A percentile compares a stretch with the other conserved stretches of the same genome.
These are phyloP conservation scores for Hypoxylon sp. DNA, from an alignment of 2,329 filamentous ascomycete species.

Conservation along the genomic window DNA sequence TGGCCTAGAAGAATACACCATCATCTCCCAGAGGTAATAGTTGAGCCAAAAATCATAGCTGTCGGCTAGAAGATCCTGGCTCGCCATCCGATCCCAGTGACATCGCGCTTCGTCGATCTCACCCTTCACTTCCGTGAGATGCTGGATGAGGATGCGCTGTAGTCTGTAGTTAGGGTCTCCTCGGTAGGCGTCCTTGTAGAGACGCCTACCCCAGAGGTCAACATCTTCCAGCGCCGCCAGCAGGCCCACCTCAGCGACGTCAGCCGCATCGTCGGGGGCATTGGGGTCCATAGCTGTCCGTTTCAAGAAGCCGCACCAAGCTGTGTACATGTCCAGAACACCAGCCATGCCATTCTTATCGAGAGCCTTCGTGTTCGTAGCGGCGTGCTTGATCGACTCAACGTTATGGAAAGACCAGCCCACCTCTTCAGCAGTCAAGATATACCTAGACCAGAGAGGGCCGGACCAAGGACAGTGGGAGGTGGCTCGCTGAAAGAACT, in stretches of 20 bases:
- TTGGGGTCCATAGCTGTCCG: conserved; percentile 80
- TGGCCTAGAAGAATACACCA: conserved; percentile 62
- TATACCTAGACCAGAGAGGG: conserved; percentile 86
- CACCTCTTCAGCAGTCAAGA: conserved; percentile 84
- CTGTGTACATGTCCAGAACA: conserved; percentile 87
- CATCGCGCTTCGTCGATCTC: conserved; percentile 79
- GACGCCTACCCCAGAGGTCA: conserved; percentile 76
- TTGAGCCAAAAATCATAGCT: conserved; percentile 94
- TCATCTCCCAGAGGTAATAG: conserved; percentile 93
- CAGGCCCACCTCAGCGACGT: conserved; percentile 90
- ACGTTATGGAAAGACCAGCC: conserved; percentile 80
- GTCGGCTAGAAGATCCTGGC: conserved; percentile 71
- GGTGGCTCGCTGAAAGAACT: conserved; percentile 81
- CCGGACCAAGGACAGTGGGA: conserved; percentile 95
- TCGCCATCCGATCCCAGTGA: conserved; percentile 76
- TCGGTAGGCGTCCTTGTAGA: conserved; percentile 77
- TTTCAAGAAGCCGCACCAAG: conserved; percentile 94
- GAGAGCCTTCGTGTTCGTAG: conserved; percentile 84
- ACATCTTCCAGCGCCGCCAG: conserved; percentile 87
- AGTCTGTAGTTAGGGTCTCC: conserved; percentile 91
- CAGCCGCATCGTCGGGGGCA: conserved; percentile 81
- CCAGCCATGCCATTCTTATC: conserved; percentile 88
- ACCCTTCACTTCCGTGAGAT: conserved; percentile 83
- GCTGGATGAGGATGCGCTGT: conserved; percentile 91
- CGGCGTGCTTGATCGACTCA: conserved; percentile 89